Evolutionary conservation across 1,284 basidiomycete genomes (phyloP).

Genomic region (Phellopilus nigrolimitatus): DNA sequence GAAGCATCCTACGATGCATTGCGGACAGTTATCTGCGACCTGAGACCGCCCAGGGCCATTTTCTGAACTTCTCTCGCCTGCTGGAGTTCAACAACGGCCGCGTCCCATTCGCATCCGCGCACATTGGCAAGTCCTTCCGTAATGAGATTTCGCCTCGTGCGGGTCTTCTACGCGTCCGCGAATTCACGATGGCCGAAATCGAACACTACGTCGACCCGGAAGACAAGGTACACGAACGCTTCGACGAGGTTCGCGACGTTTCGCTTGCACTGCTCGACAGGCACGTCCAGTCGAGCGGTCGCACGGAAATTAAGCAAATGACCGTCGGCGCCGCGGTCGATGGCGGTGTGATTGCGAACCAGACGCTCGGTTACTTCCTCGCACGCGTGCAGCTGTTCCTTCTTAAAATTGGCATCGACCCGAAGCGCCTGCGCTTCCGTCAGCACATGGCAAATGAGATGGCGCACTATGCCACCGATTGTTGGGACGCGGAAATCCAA

Average conservation of each 20-base stretch:
- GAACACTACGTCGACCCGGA: slow-evolving; percentile 98
- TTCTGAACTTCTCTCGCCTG: slow-evolving; percentile 96
- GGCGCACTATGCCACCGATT: slow-evolving; percentile 98
- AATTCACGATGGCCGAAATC: slow-evolving; percentile 99
- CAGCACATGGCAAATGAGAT: slow-evolving; percentile 98
- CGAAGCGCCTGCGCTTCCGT: slow-evolving; percentile 82
- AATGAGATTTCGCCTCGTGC: slow-evolving; percentile 98
- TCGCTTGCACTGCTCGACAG: slow-evolving; percentile 79
- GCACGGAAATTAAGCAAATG: slow-evolving; percentile 62
- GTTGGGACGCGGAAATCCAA: slow-evolving; percentile 99
- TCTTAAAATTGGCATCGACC: slow-evolving; percentile 88
- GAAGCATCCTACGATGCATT: background rate
- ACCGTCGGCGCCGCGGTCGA: slow-evolving; percentile 88
- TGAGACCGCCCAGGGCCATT: slow-evolving; percentile 98
- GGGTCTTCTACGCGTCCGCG: slow-evolving; percentile 93
- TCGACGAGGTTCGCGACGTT: slow-evolving; percentile 77
- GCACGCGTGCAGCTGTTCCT: slow-evolving; percentile 92
- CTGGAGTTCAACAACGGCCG: slow-evolving; percentile 98
- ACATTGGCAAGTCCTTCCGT: slow-evolving; percentile 94
- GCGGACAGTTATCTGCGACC: slow-evolving; percentile 82
- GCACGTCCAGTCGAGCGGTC: slow-evolving; percentile 76
- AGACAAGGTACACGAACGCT: slow-evolving; percentile 86
- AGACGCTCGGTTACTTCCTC: slow-evolving; percentile 97
- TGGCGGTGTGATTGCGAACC: slow-evolving; percentile 87
- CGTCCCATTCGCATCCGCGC: slow-evolving; percentile 95